phyloP scores from a whole-genome alignment of 2,329 filamentous ascomycete species.

The Verticillium klebahnii region DNA sequence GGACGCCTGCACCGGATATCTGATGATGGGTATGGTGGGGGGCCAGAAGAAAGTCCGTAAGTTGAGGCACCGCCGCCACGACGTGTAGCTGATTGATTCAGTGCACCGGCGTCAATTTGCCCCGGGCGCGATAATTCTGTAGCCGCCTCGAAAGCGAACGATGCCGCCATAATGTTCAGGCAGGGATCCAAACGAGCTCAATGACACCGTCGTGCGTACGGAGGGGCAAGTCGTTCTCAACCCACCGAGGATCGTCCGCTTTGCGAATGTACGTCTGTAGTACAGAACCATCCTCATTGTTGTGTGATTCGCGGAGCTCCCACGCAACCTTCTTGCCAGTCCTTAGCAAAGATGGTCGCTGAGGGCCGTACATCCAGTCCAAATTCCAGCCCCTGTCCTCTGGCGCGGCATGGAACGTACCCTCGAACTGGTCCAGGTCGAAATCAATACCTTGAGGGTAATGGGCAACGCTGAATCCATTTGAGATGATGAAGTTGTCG shows the following conservation, averaged over 20 bases:
- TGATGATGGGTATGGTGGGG: too few species aligned
- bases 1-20: too few species aligned
- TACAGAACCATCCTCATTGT: slow-evolving; percentile 44
- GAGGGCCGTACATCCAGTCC: slow-evolving; percentile 47
- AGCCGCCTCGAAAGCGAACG: neutral
- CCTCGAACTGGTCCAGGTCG: slow-evolving; percentile 45
- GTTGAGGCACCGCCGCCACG: too few species aligned
- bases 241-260: slow-evolving; percentile 49
- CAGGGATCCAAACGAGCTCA: slow-evolving; percentile 52
- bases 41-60: too few species aligned
- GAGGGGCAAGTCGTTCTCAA: slow-evolving; percentile 40
- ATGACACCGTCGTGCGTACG: slow-evolving; percentile 49
- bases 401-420: slow-evolving; percentile 44
- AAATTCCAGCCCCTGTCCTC: slow-evolving; percentile 45
- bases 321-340: slow-evolving; percentile 48
- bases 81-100: neutral
- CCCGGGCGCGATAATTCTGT: neutral
- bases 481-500: slow-evolving; percentile 51
- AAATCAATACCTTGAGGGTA: slow-evolving; percentile 49
- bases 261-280: slow-evolving; percentile 50
- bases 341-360: slow-evolving; percentile 39
- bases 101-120: too few species aligned
- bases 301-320: slow-evolving; percentile 46
- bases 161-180: slow-evolving; percentile 3
- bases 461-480: slow-evolving; percentile 55